phyloP scores from a whole-genome alignment of 768 basidiomycete genomes.

The Suillus placidus region DNA sequence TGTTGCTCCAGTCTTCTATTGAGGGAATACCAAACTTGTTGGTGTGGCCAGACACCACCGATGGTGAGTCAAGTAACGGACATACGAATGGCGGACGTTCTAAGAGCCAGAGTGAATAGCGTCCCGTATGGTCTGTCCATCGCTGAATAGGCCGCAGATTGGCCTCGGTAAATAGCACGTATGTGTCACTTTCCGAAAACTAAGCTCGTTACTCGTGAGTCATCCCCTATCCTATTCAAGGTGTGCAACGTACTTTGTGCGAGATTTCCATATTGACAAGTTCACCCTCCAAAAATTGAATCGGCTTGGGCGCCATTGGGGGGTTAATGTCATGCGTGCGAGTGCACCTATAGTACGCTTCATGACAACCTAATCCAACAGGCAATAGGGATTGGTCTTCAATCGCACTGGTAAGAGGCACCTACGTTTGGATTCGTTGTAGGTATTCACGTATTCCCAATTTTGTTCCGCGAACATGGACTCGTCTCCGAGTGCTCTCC shows the following conservation, averaged over 20 bases:
- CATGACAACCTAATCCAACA: conserved; percentile 65
- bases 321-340: conserved; percentile 58
- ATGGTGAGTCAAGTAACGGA: conserved; percentile 54
- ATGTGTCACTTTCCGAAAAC: conserved; percentile 79
- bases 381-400: not conserved
- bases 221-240: not conserved
- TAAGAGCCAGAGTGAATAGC: conserved; percentile 88
- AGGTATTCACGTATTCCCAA: conserved; percentile 72
- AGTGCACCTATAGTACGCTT: conserved; percentile 80
- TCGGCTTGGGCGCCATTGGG: conserved; percentile 43
- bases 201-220: conserved; percentile 31
- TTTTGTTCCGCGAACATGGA: conserved; percentile 61
- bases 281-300: conserved; percentile 71
- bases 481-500: conserved; percentile 68
- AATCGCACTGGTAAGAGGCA: conserved; percentile 10
- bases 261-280: conserved; percentile 85
- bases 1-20: conserved; percentile 73
- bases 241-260: conserved; percentile 61
- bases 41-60: conserved; percentile 22
- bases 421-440: conserved; percentile 58
- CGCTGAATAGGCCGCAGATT: conserved; percentile 84
- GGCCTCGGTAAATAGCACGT: conserved; percentile 68
- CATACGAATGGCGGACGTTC: conserved; percentile 86
- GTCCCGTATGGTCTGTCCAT: conserved; percentile 74
- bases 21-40: conserved; percentile 66